Evolutionary conservation across 2,329 filamentous ascomycete species (phyloP), one percentile per base, ranked within the genome.

Genomic region (Botrytis fragariae): DNA sequence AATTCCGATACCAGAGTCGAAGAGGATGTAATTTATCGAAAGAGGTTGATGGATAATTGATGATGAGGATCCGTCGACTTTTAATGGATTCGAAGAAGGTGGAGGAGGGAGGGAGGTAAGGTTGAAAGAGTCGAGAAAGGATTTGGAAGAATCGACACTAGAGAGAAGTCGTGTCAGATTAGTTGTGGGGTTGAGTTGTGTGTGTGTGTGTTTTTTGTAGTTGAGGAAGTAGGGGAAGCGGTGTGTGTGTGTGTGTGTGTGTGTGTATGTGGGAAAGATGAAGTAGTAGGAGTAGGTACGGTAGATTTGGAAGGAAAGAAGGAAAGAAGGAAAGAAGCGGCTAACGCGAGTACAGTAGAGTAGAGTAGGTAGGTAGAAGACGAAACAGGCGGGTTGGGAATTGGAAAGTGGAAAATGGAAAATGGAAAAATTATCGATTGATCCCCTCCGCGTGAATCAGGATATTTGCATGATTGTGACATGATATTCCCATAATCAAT

Each of bases 1-100:
- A 18, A 18, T 20, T 74, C 76, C 77, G 78, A 80, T 78, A 80
- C 78, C 69, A 75, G 79, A 64, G 65, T 65, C 69, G 71, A 67
- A 18, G 73, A 64, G 72, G 73, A 63, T 63, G 59, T 18, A 51
- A 5, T 51, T 54, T 25, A 42, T 64, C 29, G 69, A 51, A 37
- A n/a, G 44, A 35, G 32, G 69, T 5, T 25, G 45, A 51, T 14
- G 22, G 37, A 32, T 18, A 29, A 32, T 59, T 22, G 39, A 39
- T 48, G 71, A 25, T 18, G 51, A 32, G 42, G 29, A 60, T 9
- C n/a, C 51, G 69, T 20, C n/a, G 44, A 54, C 7, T 12, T 69
- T 61, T 62, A 42, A 59, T 59, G 29, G 42, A 48, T 25, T 51
- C 20, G 39, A 72, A 64, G 44, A 48, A 51, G 44, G 45, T 12